phyloP scores from a whole-genome alignment of 23 red algal species.

The Gracilaria domingensis region DNA sequence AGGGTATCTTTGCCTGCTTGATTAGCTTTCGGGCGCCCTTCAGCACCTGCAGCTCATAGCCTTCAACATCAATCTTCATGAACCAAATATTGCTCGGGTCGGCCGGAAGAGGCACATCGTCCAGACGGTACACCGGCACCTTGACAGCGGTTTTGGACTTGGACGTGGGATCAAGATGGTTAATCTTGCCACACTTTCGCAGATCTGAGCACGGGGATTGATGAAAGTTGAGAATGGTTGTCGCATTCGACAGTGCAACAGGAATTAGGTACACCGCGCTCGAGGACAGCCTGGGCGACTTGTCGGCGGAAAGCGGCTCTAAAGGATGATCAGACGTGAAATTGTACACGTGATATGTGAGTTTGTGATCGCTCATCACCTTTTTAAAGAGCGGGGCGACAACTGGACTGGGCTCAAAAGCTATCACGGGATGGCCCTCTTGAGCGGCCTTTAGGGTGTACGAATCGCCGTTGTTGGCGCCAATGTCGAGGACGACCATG shows the following conservation, averaged over 20 bases:
- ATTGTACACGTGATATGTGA: constrained; percentile 3
- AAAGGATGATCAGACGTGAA: neutral
- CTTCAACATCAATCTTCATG: constrained; percentile 68
- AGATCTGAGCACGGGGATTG: constrained; percentile 32
- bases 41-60: constrained; percentile 57
- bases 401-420: constrained; percentile 49
- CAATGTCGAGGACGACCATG: constrained; percentile 34
- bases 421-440: constrained; percentile 47
- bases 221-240: constrained; percentile 17
- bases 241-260: constrained; percentile 38
- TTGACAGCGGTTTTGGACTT: constrained; percentile 12
- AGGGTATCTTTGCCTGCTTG: constrained; percentile 27
- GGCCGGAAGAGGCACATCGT: constrained; percentile 46
- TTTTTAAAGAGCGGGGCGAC: constrained; percentile 29
- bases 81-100: constrained; percentile 39
- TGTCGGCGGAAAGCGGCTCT: neutral
- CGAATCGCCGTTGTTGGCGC: constrained; percentile 61
- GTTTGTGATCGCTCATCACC: constrained; percentile 36
- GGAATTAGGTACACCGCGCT: constrained; percentile 37
- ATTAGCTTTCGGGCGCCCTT: constrained; percentile 45
- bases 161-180: neutral
- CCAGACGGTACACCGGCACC: constrained; percentile 53
- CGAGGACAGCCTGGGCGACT: neutral
- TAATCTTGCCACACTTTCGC: constrained; percentile 61
- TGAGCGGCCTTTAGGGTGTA: constrained; percentile 32